These are phyloP conservation scores for Peterozyma toletana DNA, from an alignment of 805 yeast species.

Conservation along the genomic window DNA sequence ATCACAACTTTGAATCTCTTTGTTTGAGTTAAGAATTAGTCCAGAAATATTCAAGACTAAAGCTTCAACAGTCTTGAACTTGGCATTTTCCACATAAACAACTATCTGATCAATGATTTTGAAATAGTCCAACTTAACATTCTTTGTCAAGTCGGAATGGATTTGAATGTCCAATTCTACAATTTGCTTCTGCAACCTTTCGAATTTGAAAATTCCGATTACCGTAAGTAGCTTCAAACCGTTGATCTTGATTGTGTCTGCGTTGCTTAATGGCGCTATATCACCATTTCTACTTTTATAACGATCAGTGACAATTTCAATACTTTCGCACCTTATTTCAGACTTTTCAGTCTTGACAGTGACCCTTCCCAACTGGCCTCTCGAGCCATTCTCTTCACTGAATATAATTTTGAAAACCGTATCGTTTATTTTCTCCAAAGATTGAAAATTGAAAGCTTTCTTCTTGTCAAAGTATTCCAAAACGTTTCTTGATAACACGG, in stretches of 20 bases:
- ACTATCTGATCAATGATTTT: slow-evolving; percentile 40
- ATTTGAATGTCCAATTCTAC: slow-evolving; percentile 56
- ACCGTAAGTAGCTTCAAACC: slow-evolving; percentile 59
- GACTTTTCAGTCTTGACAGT: slow-evolving; percentile 41
- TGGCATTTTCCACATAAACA: slow-evolving; percentile 63
- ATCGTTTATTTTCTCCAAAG: slow-evolving; percentile 30
- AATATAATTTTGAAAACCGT: slow-evolving; percentile 16
- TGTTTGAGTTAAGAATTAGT: slow-evolving; percentile 13
- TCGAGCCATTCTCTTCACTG: slow-evolving; percentile 3
- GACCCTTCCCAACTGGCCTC: slow-evolving; percentile 13
- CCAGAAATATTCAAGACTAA: slow-evolving; percentile 64
- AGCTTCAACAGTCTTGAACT: slow-evolving; percentile 91
- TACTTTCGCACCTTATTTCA: slow-evolving; percentile 48
- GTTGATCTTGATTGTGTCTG: slow-evolving; percentile 23
- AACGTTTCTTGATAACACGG: slow-evolving; percentile 69
- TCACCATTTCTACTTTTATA: slow-evolving; percentile 10
- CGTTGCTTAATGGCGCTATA: neutral
- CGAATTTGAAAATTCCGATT: slow-evolving; percentile 93
- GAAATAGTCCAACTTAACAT: slow-evolving; percentile 23
- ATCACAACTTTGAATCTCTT: slow-evolving; percentile 14
- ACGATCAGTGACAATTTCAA: slow-evolving; percentile 34
- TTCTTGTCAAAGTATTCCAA: slow-evolving; percentile 38
- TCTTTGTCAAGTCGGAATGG: slow-evolving; percentile 14
- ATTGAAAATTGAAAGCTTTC: slow-evolving; percentile 30
- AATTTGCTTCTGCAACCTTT: slow-evolving; percentile 73